These are phyloP conservation scores for Nicotiana tomentosiformis DNA, from an alignment of 257 asterid genomes.

Conservation along the genomic window DNA sequence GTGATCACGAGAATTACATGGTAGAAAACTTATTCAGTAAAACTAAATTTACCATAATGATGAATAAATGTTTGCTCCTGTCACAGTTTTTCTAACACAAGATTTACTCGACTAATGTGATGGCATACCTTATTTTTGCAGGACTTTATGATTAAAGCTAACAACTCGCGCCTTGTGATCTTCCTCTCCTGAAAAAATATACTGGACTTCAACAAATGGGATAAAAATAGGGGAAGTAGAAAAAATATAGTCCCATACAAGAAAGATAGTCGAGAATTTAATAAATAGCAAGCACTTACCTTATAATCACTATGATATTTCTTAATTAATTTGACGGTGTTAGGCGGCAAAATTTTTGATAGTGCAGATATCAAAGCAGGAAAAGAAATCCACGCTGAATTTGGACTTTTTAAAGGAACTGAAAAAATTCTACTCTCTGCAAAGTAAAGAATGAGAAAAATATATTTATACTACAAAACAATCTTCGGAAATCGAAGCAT, in stretches of 20 bases:
- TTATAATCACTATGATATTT: conserved; percentile 37
- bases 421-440: conserved; percentile 18
- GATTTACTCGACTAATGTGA: no score
- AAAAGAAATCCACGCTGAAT: conserved; percentile 49
- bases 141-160: conserved; percentile 32
- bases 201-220: neutral
- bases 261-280: neutral
- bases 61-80: no score
- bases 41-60: no score
- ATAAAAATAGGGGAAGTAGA: neutral
- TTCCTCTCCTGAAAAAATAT: conserved; percentile 32
- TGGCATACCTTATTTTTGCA: conserved; percentile 20
- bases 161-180: conserved; percentile 33
- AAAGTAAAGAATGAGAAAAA: neutral
- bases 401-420: conserved; percentile 25
- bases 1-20: no score
- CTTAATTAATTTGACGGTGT: conserved; percentile 29
- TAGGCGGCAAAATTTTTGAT: conserved; percentile 34
- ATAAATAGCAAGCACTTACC: conserved; percentile 13
- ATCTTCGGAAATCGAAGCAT: neutral
- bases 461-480: no score
- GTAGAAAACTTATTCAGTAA: no score
- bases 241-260: neutral
- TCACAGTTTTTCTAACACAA: no score
- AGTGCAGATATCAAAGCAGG: conserved; percentile 27